Conservation (phyloP, 495 filamentous ascomycete genomes). For the Rostrohypoxylon terebratum region DNA sequence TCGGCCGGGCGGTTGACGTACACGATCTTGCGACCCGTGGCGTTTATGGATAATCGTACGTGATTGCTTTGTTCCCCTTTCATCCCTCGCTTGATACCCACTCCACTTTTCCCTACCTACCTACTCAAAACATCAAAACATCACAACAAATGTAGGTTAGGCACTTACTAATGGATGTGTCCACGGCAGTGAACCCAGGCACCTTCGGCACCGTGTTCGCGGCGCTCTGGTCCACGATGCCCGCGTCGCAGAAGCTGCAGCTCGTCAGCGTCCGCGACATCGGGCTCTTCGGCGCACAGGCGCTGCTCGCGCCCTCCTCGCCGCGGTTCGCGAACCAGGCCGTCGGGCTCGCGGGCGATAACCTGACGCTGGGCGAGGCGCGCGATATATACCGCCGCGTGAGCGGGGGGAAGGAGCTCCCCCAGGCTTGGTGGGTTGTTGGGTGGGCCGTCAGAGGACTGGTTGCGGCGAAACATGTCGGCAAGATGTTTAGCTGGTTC, state of each 20-base stretch:
- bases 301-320: constrained; percentile 56
- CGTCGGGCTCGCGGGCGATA: constrained; percentile 70
- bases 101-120: background rate
- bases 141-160: too few species aligned
- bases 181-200: constrained; percentile 49
- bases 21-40: constrained; percentile 70
- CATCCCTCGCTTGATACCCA: constrained; percentile 2
- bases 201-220: constrained; percentile 70
- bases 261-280: constrained; percentile 71
- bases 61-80: background rate
- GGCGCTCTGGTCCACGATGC: constrained; percentile 60
- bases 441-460: constrained; percentile 56
- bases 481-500: constrained; percentile 74
- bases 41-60: constrained; percentile 72
- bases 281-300: constrained; percentile 70
- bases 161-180: constrained; percentile 52
- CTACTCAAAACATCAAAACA: background rate
- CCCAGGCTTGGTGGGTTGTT: constrained; percentile 61
- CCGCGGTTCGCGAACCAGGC: constrained; percentile 55
- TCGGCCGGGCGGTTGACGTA: constrained; percentile 55
- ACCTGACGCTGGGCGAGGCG: constrained; percentile 65
- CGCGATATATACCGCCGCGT: constrained; percentile 62
- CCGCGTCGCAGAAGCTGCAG: constrained; percentile 64
- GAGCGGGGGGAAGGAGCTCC: constrained; percentile 59
- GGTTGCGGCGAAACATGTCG: constrained; percentile 63